Percentiles rank a stretch among this genome's conserved stretches.
These are phyloP conservation scores for Kernera saxatilis DNA, from an alignment of 345 rosid genomes.

Conservation along the genomic window DNA sequence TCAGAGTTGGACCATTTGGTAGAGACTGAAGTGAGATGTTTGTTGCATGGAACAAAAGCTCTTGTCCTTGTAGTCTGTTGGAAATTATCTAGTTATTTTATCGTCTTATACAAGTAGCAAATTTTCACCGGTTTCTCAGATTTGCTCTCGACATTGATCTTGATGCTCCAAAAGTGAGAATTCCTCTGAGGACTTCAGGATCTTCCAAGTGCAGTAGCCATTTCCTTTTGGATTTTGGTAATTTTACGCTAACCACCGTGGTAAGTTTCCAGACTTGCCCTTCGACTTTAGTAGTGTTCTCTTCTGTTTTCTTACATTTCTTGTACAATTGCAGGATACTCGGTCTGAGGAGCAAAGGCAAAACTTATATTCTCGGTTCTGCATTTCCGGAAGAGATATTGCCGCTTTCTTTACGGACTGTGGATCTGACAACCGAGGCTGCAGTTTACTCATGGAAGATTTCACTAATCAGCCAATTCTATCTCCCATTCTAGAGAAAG, in stretches of 20 bases:
- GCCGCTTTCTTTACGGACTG: constrained; percentile 85
- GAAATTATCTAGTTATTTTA: not conserved
- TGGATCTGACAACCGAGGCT: constrained; percentile 44
- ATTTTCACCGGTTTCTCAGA: constrained; percentile 37
- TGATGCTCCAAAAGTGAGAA: constrained; percentile 95
- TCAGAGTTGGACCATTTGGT: constrained; percentile 10
- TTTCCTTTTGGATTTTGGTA: constrained; percentile 95
- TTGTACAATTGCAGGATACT: constrained; percentile 52
- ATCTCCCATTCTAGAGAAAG: constrained; percentile 42
- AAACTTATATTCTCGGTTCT: constrained; percentile 83
- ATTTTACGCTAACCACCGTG: constrained; percentile 80
- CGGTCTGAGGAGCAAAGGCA: constrained; percentile 71
- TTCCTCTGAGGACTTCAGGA: constrained; percentile 66
- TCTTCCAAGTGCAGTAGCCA: constrained; percentile 66
- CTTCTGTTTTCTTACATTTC: constrained; percentile 21
- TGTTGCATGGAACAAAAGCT: constrained; percentile 17
- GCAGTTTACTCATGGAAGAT: constrained; percentile 38
- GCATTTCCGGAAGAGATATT: constrained; percentile 92
- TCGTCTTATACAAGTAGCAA: not conserved
- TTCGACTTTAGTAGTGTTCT: constrained; percentile 10
- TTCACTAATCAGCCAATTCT: constrained; percentile 35
- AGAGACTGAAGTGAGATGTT: constrained; percentile 4
- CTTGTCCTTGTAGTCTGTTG: not conserved
- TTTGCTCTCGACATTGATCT: constrained; percentile 97
- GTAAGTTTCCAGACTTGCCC: constrained; percentile 40